Evolutionary conservation across 164 flowering plant genomes (phyloP).

Genomic region (Berberis thunbergii): DNA sequence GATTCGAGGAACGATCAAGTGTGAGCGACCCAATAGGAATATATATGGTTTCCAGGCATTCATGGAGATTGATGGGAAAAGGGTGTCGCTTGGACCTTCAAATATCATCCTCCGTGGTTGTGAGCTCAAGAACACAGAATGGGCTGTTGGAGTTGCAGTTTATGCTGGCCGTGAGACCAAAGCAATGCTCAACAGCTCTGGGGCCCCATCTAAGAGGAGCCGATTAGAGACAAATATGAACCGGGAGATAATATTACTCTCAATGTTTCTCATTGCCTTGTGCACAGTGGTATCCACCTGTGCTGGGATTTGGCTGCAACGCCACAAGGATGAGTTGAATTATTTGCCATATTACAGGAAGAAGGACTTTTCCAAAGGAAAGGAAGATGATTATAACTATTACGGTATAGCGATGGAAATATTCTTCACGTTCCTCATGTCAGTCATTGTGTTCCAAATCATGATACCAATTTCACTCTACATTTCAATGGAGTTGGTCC

Average conservation of each 20-base stretch:
- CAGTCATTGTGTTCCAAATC: conserved; percentile 91
- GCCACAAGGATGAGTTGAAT: conserved; percentile 55
- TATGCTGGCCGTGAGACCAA: conserved; percentile 91
- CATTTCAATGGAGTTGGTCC: conserved; percentile 98
- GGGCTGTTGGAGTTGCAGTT: conserved; percentile 86
- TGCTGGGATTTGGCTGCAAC: conserved; percentile 73
- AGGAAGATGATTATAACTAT: conserved; percentile 43
- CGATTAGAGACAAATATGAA: conserved; percentile 86
- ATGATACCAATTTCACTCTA: conserved; percentile 97
- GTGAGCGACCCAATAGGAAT: conserved; percentile 90
- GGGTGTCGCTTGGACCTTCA: conserved; percentile 85
- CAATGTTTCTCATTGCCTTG: conserved; percentile 54
- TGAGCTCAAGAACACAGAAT: conserved; percentile 82
- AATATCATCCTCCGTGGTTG: conserved; percentile 93
- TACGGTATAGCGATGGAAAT: conserved; percentile 77
- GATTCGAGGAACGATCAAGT: conserved; percentile 64
- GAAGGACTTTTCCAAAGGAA: conserved; percentile 35
- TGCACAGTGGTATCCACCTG: conserved; percentile 56
- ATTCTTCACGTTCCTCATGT: conserved; percentile 78
- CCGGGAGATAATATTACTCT: conserved; percentile 68
- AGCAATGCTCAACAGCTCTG: conserved; percentile 94
- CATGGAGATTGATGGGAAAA: conserved; percentile 84
- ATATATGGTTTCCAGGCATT: conserved; percentile 89
- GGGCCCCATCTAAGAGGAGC: conserved; percentile 95
- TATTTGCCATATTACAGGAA: conserved; percentile 53